Conservation (phyloP, 306 rosid genomes). For the Medicago truncatula region DNA sequence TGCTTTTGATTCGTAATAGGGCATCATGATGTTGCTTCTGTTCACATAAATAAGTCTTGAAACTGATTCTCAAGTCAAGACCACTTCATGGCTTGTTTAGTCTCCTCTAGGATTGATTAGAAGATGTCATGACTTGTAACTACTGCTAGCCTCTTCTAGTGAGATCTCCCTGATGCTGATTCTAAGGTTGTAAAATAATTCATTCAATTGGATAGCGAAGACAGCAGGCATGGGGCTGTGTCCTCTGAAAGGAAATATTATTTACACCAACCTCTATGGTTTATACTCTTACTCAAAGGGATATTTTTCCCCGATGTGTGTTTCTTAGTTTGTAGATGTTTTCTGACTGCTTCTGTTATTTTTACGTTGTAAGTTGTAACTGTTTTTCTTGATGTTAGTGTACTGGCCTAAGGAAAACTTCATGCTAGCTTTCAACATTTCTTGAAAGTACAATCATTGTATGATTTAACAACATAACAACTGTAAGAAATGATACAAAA, state of each 20-base stretch:
- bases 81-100: conserved; percentile 12
- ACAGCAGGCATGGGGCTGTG: background rate
- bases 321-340: background rate
- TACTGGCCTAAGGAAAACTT: background rate
- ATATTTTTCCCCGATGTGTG: background rate
- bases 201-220: conserved; percentile 22
- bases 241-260: conserved; percentile 8
- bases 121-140: conserved; percentile 13
- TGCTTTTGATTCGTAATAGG: background rate
- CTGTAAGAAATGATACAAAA: conserved; percentile 38
- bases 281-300: conserved; percentile 15
- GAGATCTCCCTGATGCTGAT: conserved; percentile 23
- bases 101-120: conserved; percentile 11
- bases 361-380: background rate
- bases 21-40: background rate
- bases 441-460: conserved; percentile 33
- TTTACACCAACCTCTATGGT: conserved; percentile 1
- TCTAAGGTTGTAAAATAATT: background rate
- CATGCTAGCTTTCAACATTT: conserved; percentile 35
- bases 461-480: background rate
- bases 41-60: conserved; percentile 16
- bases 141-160: conserved; percentile 15
- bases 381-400: conserved; percentile 11
- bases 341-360: background rate
- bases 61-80: conserved; percentile 33